Base-by-base conservation (phyloP, 306 rosid genomes). In the Vigna nakashimae region DNA sequence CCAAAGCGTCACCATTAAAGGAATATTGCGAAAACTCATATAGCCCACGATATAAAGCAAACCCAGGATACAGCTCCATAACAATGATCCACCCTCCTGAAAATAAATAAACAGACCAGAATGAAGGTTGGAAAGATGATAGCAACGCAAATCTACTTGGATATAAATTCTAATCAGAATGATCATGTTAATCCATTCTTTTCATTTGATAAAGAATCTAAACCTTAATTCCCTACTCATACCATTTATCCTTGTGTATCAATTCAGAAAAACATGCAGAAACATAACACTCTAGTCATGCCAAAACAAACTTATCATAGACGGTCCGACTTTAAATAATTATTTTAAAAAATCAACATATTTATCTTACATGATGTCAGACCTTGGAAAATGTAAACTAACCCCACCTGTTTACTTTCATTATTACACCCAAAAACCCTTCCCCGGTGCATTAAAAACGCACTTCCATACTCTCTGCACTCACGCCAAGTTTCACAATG, bases 11-110 rank as follows among this genome's bases (percentile, higher is more conserved):
- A 9, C 85, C 92, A 16, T 2, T 82, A 59, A 88, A 84, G 73
- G 97, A 71, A 73, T 81, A 83, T 70, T 85, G 83, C 2, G 94
- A 74, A 63, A 94, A 82, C 86, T 94, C 98, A 51, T 89, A 90
- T 71, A 94, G 48, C 62, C 98, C 97, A 12, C 98, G 90, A 71
- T 85, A 91, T 63, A 94, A 82, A 64, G 96, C 65, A 74, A 94
- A 90, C 43, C 98, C 97, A 13, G 96, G 98, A 84, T 65, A 91
- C 67, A 94, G 67, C 89, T 94, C 90, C 76, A 94, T n/a, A 45
- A 74, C 90, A 84, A 94, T 79, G 77, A 89, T 85, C 94, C 92
- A 80, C 42, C 80, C 83, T 64, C 85, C 97, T 94, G 83, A 46
- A 42, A 66, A 46, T 51, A 22, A 48, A 75, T 51, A 24, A 49